Conservation (phyloP, 164 flowering plant genomes). For the Stephania cephalantha region DNA sequence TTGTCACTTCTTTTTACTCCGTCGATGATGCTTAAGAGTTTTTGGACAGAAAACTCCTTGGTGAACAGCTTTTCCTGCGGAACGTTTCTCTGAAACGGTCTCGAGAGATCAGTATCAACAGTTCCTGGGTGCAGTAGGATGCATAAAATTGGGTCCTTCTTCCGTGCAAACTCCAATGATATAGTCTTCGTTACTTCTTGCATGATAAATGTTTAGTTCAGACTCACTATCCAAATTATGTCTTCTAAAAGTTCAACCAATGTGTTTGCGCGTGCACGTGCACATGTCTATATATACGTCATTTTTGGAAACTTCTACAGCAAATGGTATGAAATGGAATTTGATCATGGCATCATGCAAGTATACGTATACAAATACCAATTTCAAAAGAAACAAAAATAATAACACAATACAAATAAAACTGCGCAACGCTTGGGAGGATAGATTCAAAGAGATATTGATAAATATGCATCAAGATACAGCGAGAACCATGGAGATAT, state of each 20-base stretch:
- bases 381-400: too few species aligned
- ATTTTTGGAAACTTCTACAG: not conserved
- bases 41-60: conserved; percentile 78
- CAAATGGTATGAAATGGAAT: not conserved
- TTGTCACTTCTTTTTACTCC: conserved; percentile 56
- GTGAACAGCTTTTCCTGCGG: conserved; percentile 80
- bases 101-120: conserved; percentile 88
- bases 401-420: too few species aligned
- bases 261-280: too few species aligned
- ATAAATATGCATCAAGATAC: not conserved
- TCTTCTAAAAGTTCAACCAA: not conserved
- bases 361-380: not conserved
- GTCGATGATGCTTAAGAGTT: conserved; percentile 66
- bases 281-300: too few species aligned
- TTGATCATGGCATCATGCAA: not conserved
- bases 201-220: not conserved
- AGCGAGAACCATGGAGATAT: not conserved
- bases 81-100: conserved; percentile 87
- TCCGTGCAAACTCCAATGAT: conserved; percentile 76
- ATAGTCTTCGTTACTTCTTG: conserved; percentile 74
- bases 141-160: conserved; percentile 77
- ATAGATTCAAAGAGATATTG: not conserved
- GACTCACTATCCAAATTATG: not conserved
- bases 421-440: not conserved
- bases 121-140: conserved; percentile 90